Evolutionary conservation across 345 rosid genomes (phyloP).

Genomic region (Boechera retrofracta): DNA sequence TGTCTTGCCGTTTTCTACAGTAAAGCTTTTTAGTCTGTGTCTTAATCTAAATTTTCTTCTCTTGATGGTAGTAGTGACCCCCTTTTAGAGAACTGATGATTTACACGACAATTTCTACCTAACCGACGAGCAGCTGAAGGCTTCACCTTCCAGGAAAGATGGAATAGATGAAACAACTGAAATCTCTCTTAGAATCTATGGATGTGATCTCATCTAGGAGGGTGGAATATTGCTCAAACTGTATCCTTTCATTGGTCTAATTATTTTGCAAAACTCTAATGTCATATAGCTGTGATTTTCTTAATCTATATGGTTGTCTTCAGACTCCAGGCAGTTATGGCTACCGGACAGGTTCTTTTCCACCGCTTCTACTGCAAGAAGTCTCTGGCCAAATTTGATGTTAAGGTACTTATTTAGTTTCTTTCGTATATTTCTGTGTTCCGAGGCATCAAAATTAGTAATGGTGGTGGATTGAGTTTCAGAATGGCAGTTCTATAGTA

Average conservation of each 20-base stretch:
- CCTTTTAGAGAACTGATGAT: slow-evolving; percentile 57
- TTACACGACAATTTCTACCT: slow-evolving; percentile 93
- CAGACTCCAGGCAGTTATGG: slow-evolving; percentile 98
- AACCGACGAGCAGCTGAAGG: slow-evolving; percentile 70
- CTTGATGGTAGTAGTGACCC: slow-evolving; percentile 11
- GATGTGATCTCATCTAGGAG: slow-evolving; percentile 95
- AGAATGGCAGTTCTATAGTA: not conserved
- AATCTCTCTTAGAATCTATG: slow-evolving; percentile 76
- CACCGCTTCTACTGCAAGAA: slow-evolving; percentile 96
- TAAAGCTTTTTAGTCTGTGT: not conserved
- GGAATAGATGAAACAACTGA: slow-evolving; percentile 86
- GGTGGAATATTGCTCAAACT: slow-evolving; percentile 82
- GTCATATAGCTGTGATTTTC: slow-evolving; percentile 1
- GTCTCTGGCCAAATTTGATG: slow-evolving; percentile 89
- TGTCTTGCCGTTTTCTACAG: not conserved
- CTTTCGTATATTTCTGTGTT: not conserved
- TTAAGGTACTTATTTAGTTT: slow-evolving; percentile 54
- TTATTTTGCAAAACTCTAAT: not conserved
- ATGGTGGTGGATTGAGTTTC: slow-evolving; percentile 4
- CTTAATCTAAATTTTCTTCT: not conserved
- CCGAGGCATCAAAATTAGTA: not conserved
- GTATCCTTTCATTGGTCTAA: slow-evolving; percentile 55
- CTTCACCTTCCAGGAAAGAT: slow-evolving; percentile 86
- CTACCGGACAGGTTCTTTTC: slow-evolving; percentile 94
- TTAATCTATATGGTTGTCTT: slow-evolving; percentile 23